Evolutionary conservation across 78 protist genomes (phyloP), one percentile per base, ranked within the genome.

Genomic region (Pigoraptor vietnamica): DNA sequence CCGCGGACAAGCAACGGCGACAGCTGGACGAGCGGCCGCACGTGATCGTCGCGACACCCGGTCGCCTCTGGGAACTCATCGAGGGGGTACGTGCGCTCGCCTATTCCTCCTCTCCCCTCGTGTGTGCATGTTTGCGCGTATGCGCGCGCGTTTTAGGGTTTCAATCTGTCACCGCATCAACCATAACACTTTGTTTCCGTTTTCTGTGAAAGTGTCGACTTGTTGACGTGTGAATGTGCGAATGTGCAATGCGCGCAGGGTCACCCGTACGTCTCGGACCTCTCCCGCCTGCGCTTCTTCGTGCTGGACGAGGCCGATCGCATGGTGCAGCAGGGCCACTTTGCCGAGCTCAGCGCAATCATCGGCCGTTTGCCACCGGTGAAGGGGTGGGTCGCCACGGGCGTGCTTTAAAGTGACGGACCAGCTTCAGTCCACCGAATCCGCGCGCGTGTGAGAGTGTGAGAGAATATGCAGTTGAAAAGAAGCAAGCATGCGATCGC

Each of bases 241-340:
- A 2, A 25, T 79, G 83, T 79, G 83, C 10, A 21, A 25, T 79
- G 83, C 14, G 83, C 83, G 87, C 38, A 34, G 48, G 39, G 33
- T 0, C 25, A 37, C 24, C n/a, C 0, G 40, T 24, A 91, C 40
- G 39, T 91, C 0, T 21, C 25, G 24, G 90, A 48, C 35, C 84
- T 90, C 21, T 0, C n/a, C 34, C 0, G 86, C 1, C 79, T 96
- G 90, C 67, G 40, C 32, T 93, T 40, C 86, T 33, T 96, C 1
- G 94, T 96, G 55, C 36, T 96, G 23, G 97, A 96, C 48, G 97
- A 96, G 89, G 97, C 97, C 0, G 97, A 96, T 36, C 35, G 91
- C 32, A 91, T 96, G 96, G 39, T 96, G n/a, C 79, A 88, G 40
- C 2, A 0, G 35, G 94, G 91, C 24, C 95, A 89, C 83, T 96